phyloP scores from a whole-genome alignment of 495 filamentous ascomycete genomes.

The Schizothecium vesticola region DNA sequence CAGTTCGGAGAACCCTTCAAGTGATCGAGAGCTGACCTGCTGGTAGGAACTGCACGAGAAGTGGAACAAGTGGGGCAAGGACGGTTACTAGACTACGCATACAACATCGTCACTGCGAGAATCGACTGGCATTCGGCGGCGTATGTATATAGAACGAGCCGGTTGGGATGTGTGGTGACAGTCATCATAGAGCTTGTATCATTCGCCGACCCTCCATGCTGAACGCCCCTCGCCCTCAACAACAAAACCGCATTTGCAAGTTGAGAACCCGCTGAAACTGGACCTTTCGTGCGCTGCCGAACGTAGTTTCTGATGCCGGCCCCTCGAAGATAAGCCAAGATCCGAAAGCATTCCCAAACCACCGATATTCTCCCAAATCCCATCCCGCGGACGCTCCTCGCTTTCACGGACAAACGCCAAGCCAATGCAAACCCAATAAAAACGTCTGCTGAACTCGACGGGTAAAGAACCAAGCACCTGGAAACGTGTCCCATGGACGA shows the following conservation, averaged over 20 bases:
- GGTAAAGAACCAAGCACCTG: not conserved
- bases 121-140: constrained; percentile 1
- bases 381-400: constrained; percentile 1
- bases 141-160: constrained; percentile 20
- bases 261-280: not conserved
- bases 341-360: constrained; percentile 5
- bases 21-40: not conserved
- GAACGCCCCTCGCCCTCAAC: not conserved
- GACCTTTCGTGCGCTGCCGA: not conserved
- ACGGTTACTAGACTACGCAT: constrained; percentile 44
- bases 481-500: not conserved
- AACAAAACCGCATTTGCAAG: not conserved
- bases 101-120: not conserved
- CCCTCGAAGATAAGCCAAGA: not conserved
- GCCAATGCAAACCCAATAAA: constrained; percentile 23
- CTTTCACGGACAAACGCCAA: constrained; percentile 19
- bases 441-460: not conserved
- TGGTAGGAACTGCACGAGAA: constrained; percentile 78
- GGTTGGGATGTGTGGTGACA: not conserved
- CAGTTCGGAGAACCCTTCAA: not conserved
- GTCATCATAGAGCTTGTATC: constrained; percentile 24
- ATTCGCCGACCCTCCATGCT: constrained; percentile 2
- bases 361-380: constrained; percentile 3
- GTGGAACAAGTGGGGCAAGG: constrained; percentile 99
- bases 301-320: not conserved